A percentile compares a stretch with the other conserved stretches of the same genome.
Evolutionary conservation across 768 basidiomycete species (phyloP).

Genomic region (Lentinus tigrinus): DNA sequence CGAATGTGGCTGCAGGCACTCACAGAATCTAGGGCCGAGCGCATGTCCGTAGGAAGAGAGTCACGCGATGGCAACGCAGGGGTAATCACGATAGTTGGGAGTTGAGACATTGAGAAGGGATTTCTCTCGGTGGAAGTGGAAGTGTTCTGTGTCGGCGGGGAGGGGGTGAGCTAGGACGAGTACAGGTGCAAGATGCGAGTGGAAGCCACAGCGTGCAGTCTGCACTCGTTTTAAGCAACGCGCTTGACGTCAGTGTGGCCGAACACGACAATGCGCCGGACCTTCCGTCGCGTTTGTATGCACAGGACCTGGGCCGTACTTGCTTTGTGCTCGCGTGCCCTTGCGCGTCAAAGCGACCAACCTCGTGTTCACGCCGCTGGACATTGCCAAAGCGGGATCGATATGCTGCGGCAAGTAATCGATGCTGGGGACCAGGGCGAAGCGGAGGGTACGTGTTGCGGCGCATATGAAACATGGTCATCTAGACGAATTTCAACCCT

Average conservation of each 20-base stretch:
- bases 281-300: neutral
- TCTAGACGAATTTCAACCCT: too few species aligned
- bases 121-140: too few species aligned
- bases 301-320: neutral
- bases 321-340: neutral
- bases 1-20: neutral
- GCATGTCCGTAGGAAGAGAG: slow-evolving; percentile 15
- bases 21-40: slow-evolving; percentile 12
- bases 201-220: neutral
- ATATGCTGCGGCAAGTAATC: too few species aligned
- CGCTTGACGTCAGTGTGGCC: neutral
- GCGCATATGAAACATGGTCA: too few species aligned
- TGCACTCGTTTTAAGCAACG: neutral
- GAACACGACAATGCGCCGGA: neutral
- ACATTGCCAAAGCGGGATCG: too few species aligned
- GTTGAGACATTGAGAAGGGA: neutral
- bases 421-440: too few species aligned
- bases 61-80: slow-evolving; percentile 15
- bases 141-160: too few species aligned
- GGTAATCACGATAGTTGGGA: slow-evolving; percentile 15
- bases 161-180: too few species aligned
- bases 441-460: too few species aligned
- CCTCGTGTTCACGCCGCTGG: too few species aligned
- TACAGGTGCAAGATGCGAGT: neutral
- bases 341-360: neutral